These are phyloP conservation scores for Gossypium sturtianum DNA, from an alignment of 345 rosid genomes.

Conservation along the genomic window DNA sequence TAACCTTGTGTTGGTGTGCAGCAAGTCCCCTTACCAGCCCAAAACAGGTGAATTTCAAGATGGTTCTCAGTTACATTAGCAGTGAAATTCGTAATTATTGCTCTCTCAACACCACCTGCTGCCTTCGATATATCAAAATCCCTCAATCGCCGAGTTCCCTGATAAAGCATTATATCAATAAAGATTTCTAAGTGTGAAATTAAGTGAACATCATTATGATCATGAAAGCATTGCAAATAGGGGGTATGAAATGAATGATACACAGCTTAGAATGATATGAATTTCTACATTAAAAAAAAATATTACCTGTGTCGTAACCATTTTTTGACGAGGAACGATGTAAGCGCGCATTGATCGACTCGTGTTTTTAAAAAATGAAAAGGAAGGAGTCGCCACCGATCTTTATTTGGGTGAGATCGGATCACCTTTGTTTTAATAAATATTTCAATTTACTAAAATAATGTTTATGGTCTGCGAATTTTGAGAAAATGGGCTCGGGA, in stretches of 20 bases:
- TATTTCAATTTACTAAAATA: no score
- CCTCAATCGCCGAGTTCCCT: constrained; percentile 26
- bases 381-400: no score
- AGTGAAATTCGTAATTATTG: constrained; percentile 26
- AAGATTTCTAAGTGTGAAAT: constrained; percentile 12
- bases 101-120: constrained; percentile 26
- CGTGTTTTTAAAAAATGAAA: no score
- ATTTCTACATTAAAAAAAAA: background rate
- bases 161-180: background rate
- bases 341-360: no score
- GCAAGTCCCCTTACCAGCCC: constrained; percentile 72
- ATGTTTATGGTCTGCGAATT: no score
- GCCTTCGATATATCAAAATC: constrained; percentile 37
- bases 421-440: no score
- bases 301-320: no score
- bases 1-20: constrained; percentile 45
- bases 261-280: background rate
- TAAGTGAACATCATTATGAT: background rate
- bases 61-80: constrained; percentile 43
- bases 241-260: background rate
- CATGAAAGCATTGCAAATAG: background rate
- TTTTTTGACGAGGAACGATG: no score
- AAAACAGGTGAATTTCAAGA: constrained; percentile 55
- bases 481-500: no score
- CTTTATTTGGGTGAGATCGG: no score